These are phyloP conservation scores for Porodaedalea pini DNA, from an alignment of 1,284 basidiomycete genomes.

Conservation along the genomic window DNA sequence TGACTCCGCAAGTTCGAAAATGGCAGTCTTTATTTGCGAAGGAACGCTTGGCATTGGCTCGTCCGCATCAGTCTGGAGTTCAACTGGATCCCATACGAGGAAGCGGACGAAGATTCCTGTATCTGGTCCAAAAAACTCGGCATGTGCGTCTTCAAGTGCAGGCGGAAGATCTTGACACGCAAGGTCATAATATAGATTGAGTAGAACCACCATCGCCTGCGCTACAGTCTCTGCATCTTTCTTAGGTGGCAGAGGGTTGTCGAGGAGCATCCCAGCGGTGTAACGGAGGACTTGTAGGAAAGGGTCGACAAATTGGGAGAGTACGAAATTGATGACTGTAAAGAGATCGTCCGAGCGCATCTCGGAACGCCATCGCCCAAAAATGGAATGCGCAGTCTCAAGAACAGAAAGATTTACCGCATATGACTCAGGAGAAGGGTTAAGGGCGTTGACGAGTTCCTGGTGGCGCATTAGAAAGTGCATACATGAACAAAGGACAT, in stretches of 20 bases:
- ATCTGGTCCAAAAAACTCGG: conserved; percentile 65
- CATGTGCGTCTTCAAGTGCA: conserved; percentile 86
- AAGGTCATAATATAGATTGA: conserved; percentile 92
- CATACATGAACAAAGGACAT: not conserved
- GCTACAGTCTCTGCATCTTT: conserved; percentile 46
- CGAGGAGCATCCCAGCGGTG: conserved; percentile 50
- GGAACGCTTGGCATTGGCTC: conserved; percentile 80
- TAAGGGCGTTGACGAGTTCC: conserved; percentile 66
- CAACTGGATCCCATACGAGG: conserved; percentile 72
- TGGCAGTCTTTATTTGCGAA: conserved; percentile 83
- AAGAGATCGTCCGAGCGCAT: conserved; percentile 88
- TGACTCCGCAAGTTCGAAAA: conserved; percentile 70
- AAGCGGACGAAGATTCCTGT: conserved; percentile 77
- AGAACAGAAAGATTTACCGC: conserved; percentile 83
- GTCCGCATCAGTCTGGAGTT: conserved; percentile 77
- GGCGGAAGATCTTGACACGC: conserved; percentile 95
- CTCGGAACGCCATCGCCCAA: conserved; percentile 87
- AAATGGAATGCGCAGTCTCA: conserved; percentile 94
- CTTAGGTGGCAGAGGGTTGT: conserved; percentile 35
- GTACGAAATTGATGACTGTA: conserved; percentile 89
- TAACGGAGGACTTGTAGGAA: conserved; percentile 83
- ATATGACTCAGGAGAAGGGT: conserved; percentile 75
- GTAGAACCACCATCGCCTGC: conserved; percentile 72
- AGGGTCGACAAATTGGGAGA: conserved; percentile 78
- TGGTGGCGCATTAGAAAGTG: conserved; percentile 30